These are phyloP conservation scores for Wickerhamiella cacticola DNA, from an alignment of 805 yeast species.

Conservation along the genomic window DNA sequence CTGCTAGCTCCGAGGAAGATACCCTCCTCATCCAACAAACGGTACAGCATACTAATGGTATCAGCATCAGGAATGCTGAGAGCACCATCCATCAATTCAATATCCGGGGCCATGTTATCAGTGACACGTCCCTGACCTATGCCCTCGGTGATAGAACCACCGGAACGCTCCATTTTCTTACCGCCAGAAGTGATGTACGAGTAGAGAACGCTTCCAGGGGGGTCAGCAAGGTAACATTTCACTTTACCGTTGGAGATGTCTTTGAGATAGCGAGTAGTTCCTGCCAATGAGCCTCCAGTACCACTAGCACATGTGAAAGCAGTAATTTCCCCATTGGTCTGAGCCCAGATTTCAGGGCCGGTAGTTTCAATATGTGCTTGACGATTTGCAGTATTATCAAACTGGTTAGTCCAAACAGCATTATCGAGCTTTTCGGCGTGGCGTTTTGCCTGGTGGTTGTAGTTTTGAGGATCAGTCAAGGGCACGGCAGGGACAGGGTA, in stretches of 20 bases:
- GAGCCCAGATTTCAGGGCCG: constrained; percentile 88
- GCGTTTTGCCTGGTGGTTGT: constrained; percentile 74
- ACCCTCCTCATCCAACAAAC: constrained; percentile 80
- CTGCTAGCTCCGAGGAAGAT: constrained; percentile 83
- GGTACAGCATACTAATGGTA: constrained; percentile 71
- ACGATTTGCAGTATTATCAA: constrained; percentile 78
- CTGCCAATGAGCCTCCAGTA: constrained; percentile 88
- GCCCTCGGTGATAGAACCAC: constrained; percentile 88
- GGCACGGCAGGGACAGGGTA: constrained; percentile 84
- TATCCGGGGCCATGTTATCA: constrained; percentile 61
- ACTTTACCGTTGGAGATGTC: constrained; percentile 49
- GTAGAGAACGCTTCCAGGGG: constrained; percentile 83
- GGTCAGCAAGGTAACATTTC: constrained; percentile 70
- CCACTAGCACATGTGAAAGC: constrained; percentile 88
- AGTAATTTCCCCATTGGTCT: constrained; percentile 61
- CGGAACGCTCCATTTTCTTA: constrained; percentile 53
- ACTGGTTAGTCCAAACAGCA: constrained; percentile 90
- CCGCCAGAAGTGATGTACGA: constrained; percentile 65
- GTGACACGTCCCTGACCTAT: constrained; percentile 94
- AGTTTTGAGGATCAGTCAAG: constrained; percentile 67
- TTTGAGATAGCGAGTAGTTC: constrained; percentile 67
- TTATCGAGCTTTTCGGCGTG: constrained; percentile 66
- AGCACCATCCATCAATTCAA: constrained; percentile 69
- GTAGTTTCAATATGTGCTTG: constrained; percentile 82
- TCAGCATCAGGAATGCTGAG: constrained; percentile 65